These are phyloP conservation scores for Oxyria digyna DNA, from an alignment of 148 eudicot genomes.

Conservation along the genomic window DNA sequence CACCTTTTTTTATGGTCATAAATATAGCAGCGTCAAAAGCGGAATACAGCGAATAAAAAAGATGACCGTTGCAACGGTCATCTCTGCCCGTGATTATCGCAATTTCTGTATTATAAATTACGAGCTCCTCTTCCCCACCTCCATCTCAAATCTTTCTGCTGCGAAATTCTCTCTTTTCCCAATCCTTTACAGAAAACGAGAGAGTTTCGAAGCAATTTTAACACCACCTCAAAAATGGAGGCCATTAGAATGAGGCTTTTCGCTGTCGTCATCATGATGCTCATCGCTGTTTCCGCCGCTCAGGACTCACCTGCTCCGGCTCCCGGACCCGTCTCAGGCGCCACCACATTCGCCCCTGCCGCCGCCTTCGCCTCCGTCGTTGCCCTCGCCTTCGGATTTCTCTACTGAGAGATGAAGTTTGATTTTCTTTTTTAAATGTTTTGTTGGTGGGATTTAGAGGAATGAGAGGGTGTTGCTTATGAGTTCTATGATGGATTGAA, in stretches of 20 bases:
- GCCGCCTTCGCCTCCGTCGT: background rate
- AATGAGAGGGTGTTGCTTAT: background rate
- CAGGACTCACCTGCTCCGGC: constrained; percentile 16
- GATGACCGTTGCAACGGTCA: constrained; percentile 3
- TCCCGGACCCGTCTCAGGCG: background rate
- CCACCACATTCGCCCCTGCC: background rate
- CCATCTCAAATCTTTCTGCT: background rate
- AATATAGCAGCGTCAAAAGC: background rate
- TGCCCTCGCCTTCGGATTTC: constrained; percentile 1
- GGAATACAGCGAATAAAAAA: background rate
- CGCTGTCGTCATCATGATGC: constrained; percentile 17
- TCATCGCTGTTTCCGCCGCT: constrained; percentile 26
- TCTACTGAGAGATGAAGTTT: background rate
- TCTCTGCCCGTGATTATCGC: constrained; percentile 4
- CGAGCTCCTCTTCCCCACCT: background rate
- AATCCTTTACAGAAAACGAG: background rate
- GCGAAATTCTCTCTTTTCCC: background rate
- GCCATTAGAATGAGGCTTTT: constrained; percentile 22
- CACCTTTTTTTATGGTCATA: background rate
- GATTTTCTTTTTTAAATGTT: background rate
- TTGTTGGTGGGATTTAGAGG: background rate
- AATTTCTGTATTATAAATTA: background rate
- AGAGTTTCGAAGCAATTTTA: background rate
- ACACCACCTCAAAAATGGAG: constrained; percentile 17
- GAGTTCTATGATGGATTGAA: background rate